Evolutionary conservation across 768 basidiomycete species (phyloP).

Genomic region (Sporobolomyces roseus): DNA sequence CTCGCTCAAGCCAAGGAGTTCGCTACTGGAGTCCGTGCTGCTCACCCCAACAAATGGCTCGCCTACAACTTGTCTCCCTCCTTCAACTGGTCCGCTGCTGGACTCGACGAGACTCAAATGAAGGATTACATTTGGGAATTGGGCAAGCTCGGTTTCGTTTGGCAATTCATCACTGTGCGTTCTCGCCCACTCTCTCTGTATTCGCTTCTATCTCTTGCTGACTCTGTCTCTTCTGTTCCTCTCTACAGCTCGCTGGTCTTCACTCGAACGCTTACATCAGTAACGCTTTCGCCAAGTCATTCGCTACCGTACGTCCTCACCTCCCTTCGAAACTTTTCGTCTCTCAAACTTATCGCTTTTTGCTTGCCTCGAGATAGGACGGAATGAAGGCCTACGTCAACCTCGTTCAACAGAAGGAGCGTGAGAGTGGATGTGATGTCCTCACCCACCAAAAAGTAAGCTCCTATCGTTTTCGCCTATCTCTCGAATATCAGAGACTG

Average conservation of each 20-base stretch:
- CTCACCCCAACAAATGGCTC: constrained; percentile 84
- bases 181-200: background rate
- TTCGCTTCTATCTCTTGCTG: constrained; percentile 5
- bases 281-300: constrained; percentile 82
- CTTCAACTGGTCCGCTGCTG: constrained; percentile 66
- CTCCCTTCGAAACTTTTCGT: background rate
- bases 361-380: constrained; percentile 54
- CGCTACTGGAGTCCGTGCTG: constrained; percentile 70
- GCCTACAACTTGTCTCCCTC: constrained; percentile 78
- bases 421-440: constrained; percentile 90
- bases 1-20: constrained; percentile 87
- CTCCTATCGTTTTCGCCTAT: constrained; percentile 15
- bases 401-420: constrained; percentile 83
- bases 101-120: constrained; percentile 79
- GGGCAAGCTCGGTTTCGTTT: constrained; percentile 91
- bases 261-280: constrained; percentile 98
- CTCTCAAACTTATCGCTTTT: background rate
- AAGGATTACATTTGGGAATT: constrained; percentile 84
- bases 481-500: constrained; percentile 86
- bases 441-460: constrained; percentile 90
- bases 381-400: constrained; percentile 99
- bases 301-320: constrained; percentile 45
- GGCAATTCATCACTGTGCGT: constrained; percentile 96
- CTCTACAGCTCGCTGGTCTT: constrained; percentile 76
- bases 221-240: background rate